Conservation (phyloP, 2,329 filamentous ascomycete species). For the Apiospora phragmitis region DNA sequence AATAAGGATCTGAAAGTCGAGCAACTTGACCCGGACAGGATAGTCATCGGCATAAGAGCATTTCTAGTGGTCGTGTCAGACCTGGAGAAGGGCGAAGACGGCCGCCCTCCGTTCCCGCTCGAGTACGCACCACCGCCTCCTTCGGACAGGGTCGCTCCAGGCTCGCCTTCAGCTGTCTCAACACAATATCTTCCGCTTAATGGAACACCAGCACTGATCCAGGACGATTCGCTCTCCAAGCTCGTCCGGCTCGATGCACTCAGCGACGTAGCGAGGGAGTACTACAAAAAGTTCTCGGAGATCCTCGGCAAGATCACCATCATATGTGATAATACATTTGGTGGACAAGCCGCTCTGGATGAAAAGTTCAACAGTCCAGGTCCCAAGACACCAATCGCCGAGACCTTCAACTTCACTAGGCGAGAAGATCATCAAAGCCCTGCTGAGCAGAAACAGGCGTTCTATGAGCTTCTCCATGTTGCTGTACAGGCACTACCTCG, state of each 20-base stretch:
- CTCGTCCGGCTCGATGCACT: slow-evolving; percentile 64
- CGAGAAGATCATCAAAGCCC: slow-evolving; percentile 75
- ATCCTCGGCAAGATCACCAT: slow-evolving; percentile 95
- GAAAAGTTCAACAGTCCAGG: slow-evolving; percentile 88
- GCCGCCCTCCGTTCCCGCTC: slow-evolving; percentile 80
- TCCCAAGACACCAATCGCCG: slow-evolving; percentile 91
- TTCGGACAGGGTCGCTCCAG: slow-evolving; percentile 44
- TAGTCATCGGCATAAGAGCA: slow-evolving; percentile 94
- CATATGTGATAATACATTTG: slow-evolving; percentile 95
- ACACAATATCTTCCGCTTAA: slow-evolving; percentile 28
- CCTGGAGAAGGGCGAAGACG: slow-evolving; percentile 78
- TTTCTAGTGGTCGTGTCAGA: slow-evolving; percentile 94
- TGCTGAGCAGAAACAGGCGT: slow-evolving; percentile 85
- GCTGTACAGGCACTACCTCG: slow-evolving; percentile 92
- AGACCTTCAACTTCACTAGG: slow-evolving; percentile 87
- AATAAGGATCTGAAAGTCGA: slow-evolving; percentile 82
- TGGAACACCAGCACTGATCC: slow-evolving; percentile 29
- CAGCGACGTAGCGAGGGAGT: slow-evolving; percentile 76
- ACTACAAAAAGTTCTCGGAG: slow-evolving; percentile 89
- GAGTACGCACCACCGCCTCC: slow-evolving; percentile 48
- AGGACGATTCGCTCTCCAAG: slow-evolving; percentile 67
- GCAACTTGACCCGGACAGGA: slow-evolving; percentile 91
- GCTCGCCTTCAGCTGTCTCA: slow-evolving; percentile 51
- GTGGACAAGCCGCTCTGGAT: slow-evolving; percentile 90
- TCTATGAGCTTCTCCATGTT: slow-evolving; percentile 93